Base-by-base conservation (phyloP, 2,329 filamentous ascomycete genomes). In the Magnaporthales sp. region DNA sequence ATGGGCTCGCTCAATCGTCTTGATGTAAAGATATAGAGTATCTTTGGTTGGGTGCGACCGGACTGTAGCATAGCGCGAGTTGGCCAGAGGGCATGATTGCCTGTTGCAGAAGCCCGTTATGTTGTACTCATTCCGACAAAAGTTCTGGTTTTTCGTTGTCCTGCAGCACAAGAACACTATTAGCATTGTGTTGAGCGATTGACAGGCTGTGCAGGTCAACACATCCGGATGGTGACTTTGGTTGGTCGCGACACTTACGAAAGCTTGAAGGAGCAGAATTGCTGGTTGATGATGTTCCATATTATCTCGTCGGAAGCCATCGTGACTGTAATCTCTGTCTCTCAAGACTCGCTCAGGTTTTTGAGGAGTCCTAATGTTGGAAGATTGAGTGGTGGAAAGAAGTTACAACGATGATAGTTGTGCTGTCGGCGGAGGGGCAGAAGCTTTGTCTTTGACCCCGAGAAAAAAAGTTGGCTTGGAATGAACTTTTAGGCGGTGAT, bases 301-400 rank as follows among this genome's bases (percentile, higher is more conserved):
- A 98, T 90, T 71, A 98, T 96, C 80, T 98, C 94, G 83, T 98
- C 94, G 70, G 92, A 96, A 67, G 91, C 88, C 91, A 95, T 96
- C 67, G 68, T 79, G 74, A 38, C 74, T 67, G 24, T n/a, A 19
- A 27, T 15, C 9, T 10, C 5, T 46, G 13, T n/a, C 38, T 8
- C 15, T 15, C 38, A 46, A 46, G 38, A n/a, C 38, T 46, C 38
- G 5, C 38, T 46, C 15, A 19, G 15, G 5, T 46, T 46, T n/a
- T 5, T 5, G 15, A n/a, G 38, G 38, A 46, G 15, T 38, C 38
- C 38, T 46, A 19, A 7, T 46, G 15, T 46, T 46, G 38, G n/a
- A 46, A 46, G 38, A 46, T n/a, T 5, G 5, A 8, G 38, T 46
- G 15, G 38, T 46, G 15, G 8, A n/a, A 46, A 46, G 38, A 46